These are phyloP conservation scores for Talaromyces adpressus DNA, from an alignment of 495 filamentous ascomycete species.

Conservation along the genomic window DNA sequence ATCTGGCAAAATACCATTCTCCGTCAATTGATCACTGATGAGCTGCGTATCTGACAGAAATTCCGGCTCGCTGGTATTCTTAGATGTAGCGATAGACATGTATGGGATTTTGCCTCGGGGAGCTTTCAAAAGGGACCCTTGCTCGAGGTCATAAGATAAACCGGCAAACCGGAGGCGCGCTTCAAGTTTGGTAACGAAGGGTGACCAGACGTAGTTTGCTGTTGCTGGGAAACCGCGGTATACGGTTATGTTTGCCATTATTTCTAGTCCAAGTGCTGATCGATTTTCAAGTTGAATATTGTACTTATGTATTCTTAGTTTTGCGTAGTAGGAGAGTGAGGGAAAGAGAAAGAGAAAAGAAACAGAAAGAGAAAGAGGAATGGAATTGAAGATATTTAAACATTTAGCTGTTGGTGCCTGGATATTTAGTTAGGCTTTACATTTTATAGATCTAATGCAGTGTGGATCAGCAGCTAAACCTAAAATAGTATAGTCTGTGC, in stretches of 20 bases:
- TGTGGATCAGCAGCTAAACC: not conserved
- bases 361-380: not conserved
- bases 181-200: constrained; percentile 61
- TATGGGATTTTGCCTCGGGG: constrained; percentile 60
- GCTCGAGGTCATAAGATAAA: constrained; percentile 36
- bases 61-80: constrained; percentile 10
- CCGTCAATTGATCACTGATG: constrained; percentile 40
- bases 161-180: constrained; percentile 49
- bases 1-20: constrained; percentile 33
- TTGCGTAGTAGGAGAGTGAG: not conserved
- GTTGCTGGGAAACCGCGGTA: constrained; percentile 43
- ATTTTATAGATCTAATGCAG: not conserved
- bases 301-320: not conserved
- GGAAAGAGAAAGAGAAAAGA: not conserved
- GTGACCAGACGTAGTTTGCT: constrained; percentile 49
- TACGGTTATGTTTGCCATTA: constrained; percentile 28
- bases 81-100: constrained; percentile 12
- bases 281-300: not conserved
- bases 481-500: not conserved
- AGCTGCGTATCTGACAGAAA: constrained; percentile 43
- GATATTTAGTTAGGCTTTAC: not conserved
- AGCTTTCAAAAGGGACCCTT: constrained; percentile 33
- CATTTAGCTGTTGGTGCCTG: not conserved
- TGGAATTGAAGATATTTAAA: not conserved
- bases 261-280: not conserved